These are phyloP conservation scores for Penicillium ochrochloron DNA, from an alignment of 495 filamentous ascomycete species.

Conservation along the genomic window DNA sequence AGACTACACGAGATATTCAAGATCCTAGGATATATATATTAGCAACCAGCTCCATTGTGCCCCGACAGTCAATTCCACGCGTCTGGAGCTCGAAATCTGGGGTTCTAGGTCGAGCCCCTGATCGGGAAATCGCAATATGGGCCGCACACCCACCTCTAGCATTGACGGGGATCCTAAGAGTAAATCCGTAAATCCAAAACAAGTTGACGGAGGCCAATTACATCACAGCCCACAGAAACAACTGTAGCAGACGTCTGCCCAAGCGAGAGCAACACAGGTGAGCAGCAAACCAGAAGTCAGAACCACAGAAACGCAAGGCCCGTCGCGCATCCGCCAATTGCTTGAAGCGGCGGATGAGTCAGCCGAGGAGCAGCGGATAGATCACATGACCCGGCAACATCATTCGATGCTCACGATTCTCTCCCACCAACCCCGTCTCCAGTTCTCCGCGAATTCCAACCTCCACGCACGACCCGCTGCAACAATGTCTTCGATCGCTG, in stretches of 20 bases:
- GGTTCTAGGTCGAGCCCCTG: constrained; percentile 25
- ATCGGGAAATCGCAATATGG: constrained; percentile 20
- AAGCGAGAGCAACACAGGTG: neutral
- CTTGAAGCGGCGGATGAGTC: constrained; percentile 34
- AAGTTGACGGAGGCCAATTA: constrained; percentile 22
- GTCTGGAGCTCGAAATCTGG: constrained; percentile 26
- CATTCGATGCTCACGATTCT: constrained; percentile 43
- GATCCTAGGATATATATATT: constrained; percentile 13
- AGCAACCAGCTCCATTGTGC: constrained; percentile 5
- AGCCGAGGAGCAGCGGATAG: constrained; percentile 16
- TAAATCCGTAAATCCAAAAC: constrained; percentile 10
- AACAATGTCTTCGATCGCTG: constrained; percentile 59
- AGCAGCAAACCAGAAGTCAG: constrained; percentile 4
- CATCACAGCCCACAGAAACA: constrained; percentile 24
- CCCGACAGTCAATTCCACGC: constrained; percentile 15
- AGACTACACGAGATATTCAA: constrained; percentile 12
- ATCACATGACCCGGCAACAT: constrained; percentile 47
- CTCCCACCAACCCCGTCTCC: constrained; percentile 33
- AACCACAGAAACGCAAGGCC: constrained; percentile 8
- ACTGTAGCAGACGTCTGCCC: constrained; percentile 2
- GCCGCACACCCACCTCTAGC: constrained; percentile 19
- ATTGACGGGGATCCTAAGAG: constrained; percentile 5
- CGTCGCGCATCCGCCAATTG: constrained; percentile 15
- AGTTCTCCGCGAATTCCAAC: constrained; percentile 24
- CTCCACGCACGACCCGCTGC: constrained; percentile 31